These are phyloP conservation scores for Pleurotus giganteus DNA, from an alignment of 768 basidiomycete genomes.

Conservation along the genomic window DNA sequence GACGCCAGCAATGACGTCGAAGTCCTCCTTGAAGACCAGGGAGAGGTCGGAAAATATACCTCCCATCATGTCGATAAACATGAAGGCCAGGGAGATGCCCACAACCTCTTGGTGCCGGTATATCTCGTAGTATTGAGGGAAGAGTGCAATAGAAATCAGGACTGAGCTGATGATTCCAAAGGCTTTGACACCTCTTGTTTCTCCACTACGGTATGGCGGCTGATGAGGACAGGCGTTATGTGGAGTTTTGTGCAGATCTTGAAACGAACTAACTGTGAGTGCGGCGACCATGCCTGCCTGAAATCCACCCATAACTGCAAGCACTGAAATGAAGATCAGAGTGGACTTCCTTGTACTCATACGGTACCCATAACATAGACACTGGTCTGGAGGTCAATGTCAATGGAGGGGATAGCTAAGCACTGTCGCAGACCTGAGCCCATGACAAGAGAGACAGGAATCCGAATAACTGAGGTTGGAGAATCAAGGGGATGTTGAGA, in stretches of 20 bases:
- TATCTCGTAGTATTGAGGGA: conserved; percentile 77
- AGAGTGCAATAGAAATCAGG: conserved; percentile 47
- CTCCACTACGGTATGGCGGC: conserved; percentile 34
- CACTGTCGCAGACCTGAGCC: conserved; percentile 49
- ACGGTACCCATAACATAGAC: conserved; percentile 60
- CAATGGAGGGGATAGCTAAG: not conserved
- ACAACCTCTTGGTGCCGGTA: conserved; percentile 58
- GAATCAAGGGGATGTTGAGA: conserved; percentile 69
- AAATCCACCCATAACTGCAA: conserved; percentile 50
- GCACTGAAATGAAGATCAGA: conserved; percentile 33
- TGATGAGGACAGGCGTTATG: conserved; percentile 16
- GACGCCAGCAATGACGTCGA: conserved; percentile 63
- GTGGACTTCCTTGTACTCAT: conserved; percentile 33
- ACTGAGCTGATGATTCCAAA: conserved; percentile 64
- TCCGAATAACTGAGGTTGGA: conserved; percentile 67
- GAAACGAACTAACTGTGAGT: conserved; percentile 20
- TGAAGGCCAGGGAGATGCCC: conserved; percentile 70
- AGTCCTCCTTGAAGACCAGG: conserved; percentile 59
- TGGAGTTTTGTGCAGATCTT: not conserved
- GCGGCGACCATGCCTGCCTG: conserved; percentile 62
- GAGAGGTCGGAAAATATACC: conserved; percentile 70
- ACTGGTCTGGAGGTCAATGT: conserved; percentile 37
- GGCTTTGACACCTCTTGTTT: conserved; percentile 37
- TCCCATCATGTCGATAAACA: conserved; percentile 67
- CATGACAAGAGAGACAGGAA: conserved; percentile 59